Evolutionary conservation across 2,329 filamentous ascomycete species (phyloP).

Genomic region (Penicillium fuscoglaucum): DNA sequence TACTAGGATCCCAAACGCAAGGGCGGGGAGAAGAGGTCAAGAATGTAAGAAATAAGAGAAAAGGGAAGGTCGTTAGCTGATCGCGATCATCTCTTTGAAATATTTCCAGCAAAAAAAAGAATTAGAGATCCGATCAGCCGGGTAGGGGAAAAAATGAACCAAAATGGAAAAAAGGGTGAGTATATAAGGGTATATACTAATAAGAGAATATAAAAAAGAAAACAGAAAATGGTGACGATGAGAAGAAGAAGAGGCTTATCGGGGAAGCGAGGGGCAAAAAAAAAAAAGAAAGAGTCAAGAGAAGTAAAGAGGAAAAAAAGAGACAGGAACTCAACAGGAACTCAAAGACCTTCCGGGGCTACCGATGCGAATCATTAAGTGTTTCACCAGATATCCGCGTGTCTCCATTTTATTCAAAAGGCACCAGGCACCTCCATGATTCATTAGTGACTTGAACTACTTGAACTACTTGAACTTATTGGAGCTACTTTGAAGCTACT

Average conservation of each 20-base stretch:
- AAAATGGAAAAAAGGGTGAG: conserved; percentile 1
- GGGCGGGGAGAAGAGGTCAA: conserved; percentile 16
- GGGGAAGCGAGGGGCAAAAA: conserved; percentile 30
- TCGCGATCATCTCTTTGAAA: conserved; percentile 21
- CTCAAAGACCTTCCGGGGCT: conserved; percentile 22
- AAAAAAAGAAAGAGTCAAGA: not conserved
- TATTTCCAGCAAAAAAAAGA: conserved; percentile 7
- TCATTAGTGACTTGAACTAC: conserved; percentile 15
- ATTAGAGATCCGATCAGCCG: conserved; percentile 13
- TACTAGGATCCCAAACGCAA: conserved; percentile 17
- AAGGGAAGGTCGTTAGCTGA: conserved; percentile 22
- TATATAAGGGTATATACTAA: not conserved
- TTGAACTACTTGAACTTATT: not conserved
- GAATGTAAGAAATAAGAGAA: conserved; percentile 11
- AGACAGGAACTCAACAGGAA: conserved; percentile 14
- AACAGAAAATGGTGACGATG: conserved; percentile 29
- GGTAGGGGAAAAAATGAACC: not conserved
- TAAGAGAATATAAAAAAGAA: conserved; percentile 5
- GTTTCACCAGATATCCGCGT: conserved; percentile 27
- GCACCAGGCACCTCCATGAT: conserved; percentile 29
- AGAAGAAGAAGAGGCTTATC: conserved; percentile 34
- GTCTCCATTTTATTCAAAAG: conserved; percentile 17
- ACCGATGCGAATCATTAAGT: conserved; percentile 28
- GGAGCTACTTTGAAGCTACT: not conserved
- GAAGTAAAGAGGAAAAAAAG: not conserved